Evolutionary conservation across 2,329 filamentous ascomycete species (phyloP).

Genomic region (Leptographium procerum): DNA sequence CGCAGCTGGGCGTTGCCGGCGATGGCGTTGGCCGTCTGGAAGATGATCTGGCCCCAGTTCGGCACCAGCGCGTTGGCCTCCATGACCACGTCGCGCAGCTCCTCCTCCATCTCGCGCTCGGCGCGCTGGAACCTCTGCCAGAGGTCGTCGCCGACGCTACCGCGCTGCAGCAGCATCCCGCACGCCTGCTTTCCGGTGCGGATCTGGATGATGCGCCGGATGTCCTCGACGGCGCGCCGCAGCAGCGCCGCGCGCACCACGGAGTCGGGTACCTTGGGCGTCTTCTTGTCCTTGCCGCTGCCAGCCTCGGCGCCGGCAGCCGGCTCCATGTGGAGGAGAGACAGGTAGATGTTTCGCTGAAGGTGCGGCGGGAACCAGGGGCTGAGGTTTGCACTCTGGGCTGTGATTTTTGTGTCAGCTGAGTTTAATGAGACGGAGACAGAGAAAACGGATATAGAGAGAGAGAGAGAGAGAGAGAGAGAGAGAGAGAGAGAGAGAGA

Average conservation of each 20-base stretch:
- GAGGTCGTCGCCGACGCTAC: constrained; percentile 89
- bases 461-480: too few species aligned
- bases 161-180: constrained; percentile 70
- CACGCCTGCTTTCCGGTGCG: constrained; percentile 81
- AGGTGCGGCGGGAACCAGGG: constrained; percentile 91
- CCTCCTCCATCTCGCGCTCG: constrained; percentile 96
- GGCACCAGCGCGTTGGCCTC: constrained; percentile 89
- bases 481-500: not conserved
- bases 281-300: constrained; percentile 29
- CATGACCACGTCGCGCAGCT: constrained; percentile 83
- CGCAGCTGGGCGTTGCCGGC: constrained; percentile 71
- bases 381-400: constrained; percentile 70
- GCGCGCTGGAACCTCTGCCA: constrained; percentile 87
- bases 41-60: constrained; percentile 89
- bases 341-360: constrained; percentile 89
- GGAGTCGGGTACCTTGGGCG: constrained; percentile 63
- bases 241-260: constrained; percentile 81
- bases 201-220: constrained; percentile 81
- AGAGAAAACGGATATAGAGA: too few species aligned
- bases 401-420: too few species aligned
- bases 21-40: constrained; percentile 96
- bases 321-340: constrained; percentile 69
- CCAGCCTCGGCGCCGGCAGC: constrained; percentile 24
- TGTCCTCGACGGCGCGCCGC: constrained; percentile 83
- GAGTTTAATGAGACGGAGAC: too few species aligned